Base-by-base conservation (phyloP, 495 filamentous ascomycete genomes). In the Niebla homalea region DNA sequence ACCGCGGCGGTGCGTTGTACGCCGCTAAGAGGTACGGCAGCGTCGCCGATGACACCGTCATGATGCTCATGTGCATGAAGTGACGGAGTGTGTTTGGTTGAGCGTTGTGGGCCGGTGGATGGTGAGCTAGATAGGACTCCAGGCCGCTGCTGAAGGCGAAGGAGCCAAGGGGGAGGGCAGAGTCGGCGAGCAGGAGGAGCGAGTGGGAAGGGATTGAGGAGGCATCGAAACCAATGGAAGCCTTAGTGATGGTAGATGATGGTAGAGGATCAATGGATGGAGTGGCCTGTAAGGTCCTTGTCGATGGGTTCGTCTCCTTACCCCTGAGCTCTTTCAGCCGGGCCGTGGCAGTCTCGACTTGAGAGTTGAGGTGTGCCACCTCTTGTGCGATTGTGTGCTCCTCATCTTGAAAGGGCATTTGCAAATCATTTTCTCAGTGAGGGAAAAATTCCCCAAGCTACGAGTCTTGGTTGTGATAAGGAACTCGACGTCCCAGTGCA, bases 71-170 rank as follows among this genome's bases (percentile, higher is more conserved):
- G 20, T 73, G 73, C 36, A 97, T 75, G 71, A 96, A 98, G 41
- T 72, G 66, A 53, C 81, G 65, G 65, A 57, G 48, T 15, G 48
- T 23, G 23, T 36, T 45, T 23, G 68, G 53, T 12, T 57, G 62
- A 43, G 59, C 61, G 49, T 65, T 50, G 39, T 64, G 61, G 38
- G 52, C 48, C 35, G 68, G 67, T 15, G 55, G 63, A 57, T 81
- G 77, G 70, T 97, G 92, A 2, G 86, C 83, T 23, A 95, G 79
- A 65, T 87, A 96, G 45, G 89, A 96, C 63, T 99, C 92, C 29
- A 99, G 77, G 0, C 90, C 89, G 56, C 77, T 84, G 70, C 84
- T 89, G 76, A 94, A 99, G 53, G 92, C 92, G 68, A 99, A 99
- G 37, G 89, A 93, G 59, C 93, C 93, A 0, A 99, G 72, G 7